Evolutionary conservation across 345 rosid species (phyloP).

Genomic region (Linum trigynum): DNA sequence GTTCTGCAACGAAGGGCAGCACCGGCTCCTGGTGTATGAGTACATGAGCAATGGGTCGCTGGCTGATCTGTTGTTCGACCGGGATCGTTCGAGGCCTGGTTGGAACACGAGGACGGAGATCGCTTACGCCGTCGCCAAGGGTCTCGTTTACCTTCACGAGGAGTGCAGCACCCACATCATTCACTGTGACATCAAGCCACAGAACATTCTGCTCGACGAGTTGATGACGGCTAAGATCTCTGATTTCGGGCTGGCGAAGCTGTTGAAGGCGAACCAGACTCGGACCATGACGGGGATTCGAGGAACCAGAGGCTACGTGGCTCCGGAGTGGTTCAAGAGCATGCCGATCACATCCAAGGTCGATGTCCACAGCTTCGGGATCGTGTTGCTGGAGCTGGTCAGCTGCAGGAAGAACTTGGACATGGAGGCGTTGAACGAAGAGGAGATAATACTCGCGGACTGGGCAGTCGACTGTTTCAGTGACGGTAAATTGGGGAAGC

Average conservation of each 20-base stretch:
- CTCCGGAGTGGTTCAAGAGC: too few relatives aligned
- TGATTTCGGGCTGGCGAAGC: constrained; percentile 34
- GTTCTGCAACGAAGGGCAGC: constrained; percentile 4
- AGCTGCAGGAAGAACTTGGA: constrained; percentile 24
- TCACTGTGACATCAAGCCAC: too few relatives aligned
- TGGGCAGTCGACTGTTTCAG: constrained; percentile 43
- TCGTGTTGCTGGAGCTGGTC: constrained; percentile 29
- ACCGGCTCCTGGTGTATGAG: not conserved
- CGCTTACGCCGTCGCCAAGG: not conserved
- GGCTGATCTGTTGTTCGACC: constrained; percentile 10
- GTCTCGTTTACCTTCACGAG: constrained; percentile 1
- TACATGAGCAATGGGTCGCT: not conserved
- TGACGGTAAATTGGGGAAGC: constrained; percentile 14
- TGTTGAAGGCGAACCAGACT: constrained; percentile 19
- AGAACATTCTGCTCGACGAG: too few relatives aligned
- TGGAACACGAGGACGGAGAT: not conserved
- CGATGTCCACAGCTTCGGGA: constrained; percentile 31
- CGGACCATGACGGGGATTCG: constrained; percentile 23
- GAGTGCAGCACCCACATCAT: constrained; percentile 2
- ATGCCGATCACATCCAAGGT: too few relatives aligned
- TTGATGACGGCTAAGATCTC: constrained; percentile 3
- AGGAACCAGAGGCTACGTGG: constrained; percentile 28
- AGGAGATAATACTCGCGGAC: constrained; percentile 22
- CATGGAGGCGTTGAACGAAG: constrained; percentile 6
- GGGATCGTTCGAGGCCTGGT: not conserved